Percentiles rank a stretch among this genome's conserved stretches.
phyloP scores from a whole-genome alignment of 352 stramenopile genomes.

The Phytophthora podocarpi region DNA sequence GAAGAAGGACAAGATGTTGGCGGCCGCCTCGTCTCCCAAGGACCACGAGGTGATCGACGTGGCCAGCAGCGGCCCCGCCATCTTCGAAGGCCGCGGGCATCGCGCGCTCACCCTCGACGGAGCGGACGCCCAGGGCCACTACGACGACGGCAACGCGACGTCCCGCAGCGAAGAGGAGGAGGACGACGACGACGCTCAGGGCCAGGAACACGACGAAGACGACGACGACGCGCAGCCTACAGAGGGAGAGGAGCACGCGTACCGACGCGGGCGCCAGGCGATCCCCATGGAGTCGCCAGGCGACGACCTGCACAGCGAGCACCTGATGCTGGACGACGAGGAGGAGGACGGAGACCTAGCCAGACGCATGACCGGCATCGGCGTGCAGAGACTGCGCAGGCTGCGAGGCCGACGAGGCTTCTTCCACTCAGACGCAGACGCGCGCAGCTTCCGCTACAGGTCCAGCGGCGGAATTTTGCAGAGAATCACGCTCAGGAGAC shows the following conservation, averaged over 20 bases:
- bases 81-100: conserved; percentile 13
- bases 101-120: conserved; percentile 31
- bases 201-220: conserved; percentile 10
- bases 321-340: conserved; percentile 43
- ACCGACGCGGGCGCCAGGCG: conserved; percentile 53
- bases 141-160: conserved; percentile 16
- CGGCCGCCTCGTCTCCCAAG: conserved; percentile 9
- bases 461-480: conserved; percentile 49
- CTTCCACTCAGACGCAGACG: conserved; percentile 46
- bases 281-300: conserved; percentile 77
- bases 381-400: conserved; percentile 39
- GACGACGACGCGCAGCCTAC: conserved; percentile 7
- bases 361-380: background rate
- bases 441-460: conserved; percentile 35
- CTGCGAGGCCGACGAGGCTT: conserved; percentile 52
- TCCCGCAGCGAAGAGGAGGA: conserved; percentile 5
- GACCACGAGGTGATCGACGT: conserved; percentile 54
- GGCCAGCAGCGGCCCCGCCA: conserved; percentile 27
- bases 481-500: conserved; percentile 64
- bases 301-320: conserved; percentile 39
- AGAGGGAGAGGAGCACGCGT: conserved; percentile 47
- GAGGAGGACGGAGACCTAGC: conserved; percentile 14
- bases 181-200: conserved; percentile 8
- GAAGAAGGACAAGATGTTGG: no score
- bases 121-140: background rate